Percentiles rank a stretch among this genome's conserved stretches.
Conservation (phyloP, 805 yeast species). For the Saccharomyces cerevisiae region DNA sequence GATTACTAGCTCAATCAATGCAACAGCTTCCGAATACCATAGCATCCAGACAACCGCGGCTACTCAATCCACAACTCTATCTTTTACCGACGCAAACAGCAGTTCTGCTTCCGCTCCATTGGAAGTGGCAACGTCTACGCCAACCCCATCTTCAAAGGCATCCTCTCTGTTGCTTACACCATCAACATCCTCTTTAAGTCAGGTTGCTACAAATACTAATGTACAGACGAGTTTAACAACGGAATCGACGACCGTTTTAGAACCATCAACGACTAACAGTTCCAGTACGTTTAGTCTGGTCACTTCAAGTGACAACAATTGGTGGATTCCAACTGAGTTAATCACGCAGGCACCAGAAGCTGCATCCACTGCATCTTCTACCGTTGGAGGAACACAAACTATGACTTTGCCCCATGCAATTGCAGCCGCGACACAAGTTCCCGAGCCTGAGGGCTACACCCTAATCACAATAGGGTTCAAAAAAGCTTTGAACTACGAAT, state of each 20-base stretch:
- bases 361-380: slow-evolving; percentile 54
- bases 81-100: background rate
- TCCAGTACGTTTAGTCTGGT: slow-evolving; percentile 11
- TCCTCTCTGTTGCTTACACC: background rate
- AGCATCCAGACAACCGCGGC: background rate
- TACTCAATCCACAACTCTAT: background rate
- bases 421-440: slow-evolving; percentile 32
- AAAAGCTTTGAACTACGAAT: slow-evolving; percentile 72
- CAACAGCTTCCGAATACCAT: background rate
- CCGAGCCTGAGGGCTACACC: slow-evolving; percentile 10
- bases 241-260: background rate
- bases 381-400: slow-evolving; percentile 39
- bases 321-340: slow-evolving; percentile 41
- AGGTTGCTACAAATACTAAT: background rate
- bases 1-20: background rate
- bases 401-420: slow-evolving; percentile 37
- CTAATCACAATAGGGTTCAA: slow-evolving; percentile 43
- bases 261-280: slow-evolving; percentile 3
- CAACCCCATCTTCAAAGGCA: background rate
- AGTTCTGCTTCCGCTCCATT: background rate
- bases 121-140: background rate
- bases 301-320: slow-evolving; percentile 14
- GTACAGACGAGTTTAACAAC: background rate
- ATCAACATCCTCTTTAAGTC: background rate
- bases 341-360: slow-evolving; percentile 24